These are phyloP conservation scores for Oryza australiensis DNA, from an alignment of 176 grass and related monocot species.

Conservation along the genomic window DNA sequence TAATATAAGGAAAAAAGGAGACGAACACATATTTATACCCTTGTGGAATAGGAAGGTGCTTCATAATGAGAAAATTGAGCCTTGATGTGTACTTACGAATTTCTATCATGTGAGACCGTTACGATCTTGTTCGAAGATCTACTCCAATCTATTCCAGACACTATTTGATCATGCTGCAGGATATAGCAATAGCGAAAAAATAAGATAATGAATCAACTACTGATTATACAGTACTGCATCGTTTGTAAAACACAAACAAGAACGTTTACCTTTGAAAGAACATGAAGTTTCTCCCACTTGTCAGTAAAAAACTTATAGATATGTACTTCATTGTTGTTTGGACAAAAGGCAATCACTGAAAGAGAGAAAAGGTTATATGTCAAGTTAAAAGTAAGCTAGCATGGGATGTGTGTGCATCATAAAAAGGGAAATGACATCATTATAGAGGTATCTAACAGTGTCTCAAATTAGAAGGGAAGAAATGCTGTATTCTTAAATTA, in stretches of 20 bases:
- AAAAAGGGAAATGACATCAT: neutral
- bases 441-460: neutral
- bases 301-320: constrained; percentile 89
- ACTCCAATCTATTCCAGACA: constrained; percentile 97
- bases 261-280: constrained; percentile 81
- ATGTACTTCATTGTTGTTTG: constrained; percentile 93
- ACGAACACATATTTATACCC: neutral
- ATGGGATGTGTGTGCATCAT: neutral
- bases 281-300: constrained; percentile 97
- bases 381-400: neutral
- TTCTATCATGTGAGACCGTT: constrained; percentile 96
- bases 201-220: neutral
- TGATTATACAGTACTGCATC: neutral
- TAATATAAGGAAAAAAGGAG: neutral
- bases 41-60: neutral
- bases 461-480: neutral
- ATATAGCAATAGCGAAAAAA: constrained; percentile 15
- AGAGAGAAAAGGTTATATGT: constrained; percentile 28
- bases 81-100: constrained; percentile 67
- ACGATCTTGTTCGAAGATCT: constrained; percentile 90
- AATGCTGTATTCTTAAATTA: neutral
- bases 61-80: constrained; percentile 19
- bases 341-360: constrained; percentile 97
- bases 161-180: constrained; percentile 93
- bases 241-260: neutral